These are phyloP conservation scores for Eutrema salsugineum DNA, from an alignment of 441 rosid species.

Conservation along the genomic window DNA sequence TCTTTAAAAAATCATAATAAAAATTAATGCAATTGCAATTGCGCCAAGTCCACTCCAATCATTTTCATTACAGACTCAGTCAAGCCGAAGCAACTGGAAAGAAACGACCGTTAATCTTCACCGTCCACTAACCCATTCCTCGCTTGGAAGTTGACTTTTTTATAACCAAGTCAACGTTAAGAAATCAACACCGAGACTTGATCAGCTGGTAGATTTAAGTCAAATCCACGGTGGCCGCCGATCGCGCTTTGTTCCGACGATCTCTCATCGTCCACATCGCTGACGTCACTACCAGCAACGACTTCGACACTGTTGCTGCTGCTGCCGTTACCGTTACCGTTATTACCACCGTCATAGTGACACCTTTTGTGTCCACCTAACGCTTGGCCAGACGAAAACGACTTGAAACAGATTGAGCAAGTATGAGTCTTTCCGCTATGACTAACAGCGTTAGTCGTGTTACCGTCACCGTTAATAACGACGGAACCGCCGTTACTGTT, in stretches of 20 bases:
- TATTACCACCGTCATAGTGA: constrained; percentile 51
- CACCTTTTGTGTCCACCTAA: constrained; percentile 73
- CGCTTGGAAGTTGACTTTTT: constrained; percentile 24
- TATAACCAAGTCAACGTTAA: constrained; percentile 8
- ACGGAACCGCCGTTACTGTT: constrained; percentile 14
- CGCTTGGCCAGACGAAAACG: constrained; percentile 62
- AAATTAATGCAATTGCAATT: constrained; percentile 9
- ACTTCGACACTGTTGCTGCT: constrained; percentile 21
- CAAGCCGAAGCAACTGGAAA: constrained; percentile 23
- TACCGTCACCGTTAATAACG: constrained; percentile 14
- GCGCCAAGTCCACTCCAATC: constrained; percentile 33
- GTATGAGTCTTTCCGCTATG: constrained; percentile 26
- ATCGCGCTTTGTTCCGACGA: constrained; percentile 20
- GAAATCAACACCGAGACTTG: constrained; percentile 18
- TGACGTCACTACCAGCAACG: constrained; percentile 26
- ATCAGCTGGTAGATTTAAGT: constrained; percentile 52
- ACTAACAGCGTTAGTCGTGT: not conserved
- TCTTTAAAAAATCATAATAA: not conserved
- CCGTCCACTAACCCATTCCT: constrained; percentile 17
- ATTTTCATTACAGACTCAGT: constrained; percentile 32
- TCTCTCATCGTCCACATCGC: constrained; percentile 32
- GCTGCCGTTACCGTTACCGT: constrained; percentile 14
- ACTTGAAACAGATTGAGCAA: constrained; percentile 50
- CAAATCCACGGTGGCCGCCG: constrained; percentile 43
- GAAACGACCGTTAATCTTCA: constrained; percentile 23